Evolutionary conservation across 768 basidiomycete species (phyloP).

Genomic region (Suillus clintonianus): DNA sequence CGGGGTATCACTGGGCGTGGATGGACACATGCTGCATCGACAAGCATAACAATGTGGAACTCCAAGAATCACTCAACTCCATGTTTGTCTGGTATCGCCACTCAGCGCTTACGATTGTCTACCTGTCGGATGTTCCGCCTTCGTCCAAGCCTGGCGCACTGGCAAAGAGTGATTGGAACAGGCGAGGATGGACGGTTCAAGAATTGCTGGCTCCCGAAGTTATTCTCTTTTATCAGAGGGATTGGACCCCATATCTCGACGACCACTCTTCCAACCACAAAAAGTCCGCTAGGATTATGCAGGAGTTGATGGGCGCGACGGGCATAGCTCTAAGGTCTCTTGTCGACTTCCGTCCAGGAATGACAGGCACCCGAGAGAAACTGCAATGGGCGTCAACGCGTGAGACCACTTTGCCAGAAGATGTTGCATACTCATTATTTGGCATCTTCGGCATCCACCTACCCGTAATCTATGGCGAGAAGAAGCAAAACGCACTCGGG

Average conservation of each 20-base stretch:
- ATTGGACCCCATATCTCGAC: neutral
- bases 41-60: neutral
- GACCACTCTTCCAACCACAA: neutral
- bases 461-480: neutral
- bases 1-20: neutral
- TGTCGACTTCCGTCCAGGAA: neutral
- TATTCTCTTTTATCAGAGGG: neutral
- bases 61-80: neutral
- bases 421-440: neutral
- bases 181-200: neutral
- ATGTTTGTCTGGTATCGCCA: conserved; percentile 1
- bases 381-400: neutral
- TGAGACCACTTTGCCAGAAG: neutral
- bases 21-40: neutral
- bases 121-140: neutral
- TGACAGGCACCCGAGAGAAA: neutral
- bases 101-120: neutral
- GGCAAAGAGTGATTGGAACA: neutral
- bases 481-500: neutral
- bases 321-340: neutral
- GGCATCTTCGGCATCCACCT: neutral
- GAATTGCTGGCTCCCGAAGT: neutral
- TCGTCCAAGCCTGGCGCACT: neutral
- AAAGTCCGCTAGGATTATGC: neutral
- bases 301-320: neutral